Base-by-base conservation (phyloP, 1,284 basidiomycete species). In the Tremellales sp. region DNA sequence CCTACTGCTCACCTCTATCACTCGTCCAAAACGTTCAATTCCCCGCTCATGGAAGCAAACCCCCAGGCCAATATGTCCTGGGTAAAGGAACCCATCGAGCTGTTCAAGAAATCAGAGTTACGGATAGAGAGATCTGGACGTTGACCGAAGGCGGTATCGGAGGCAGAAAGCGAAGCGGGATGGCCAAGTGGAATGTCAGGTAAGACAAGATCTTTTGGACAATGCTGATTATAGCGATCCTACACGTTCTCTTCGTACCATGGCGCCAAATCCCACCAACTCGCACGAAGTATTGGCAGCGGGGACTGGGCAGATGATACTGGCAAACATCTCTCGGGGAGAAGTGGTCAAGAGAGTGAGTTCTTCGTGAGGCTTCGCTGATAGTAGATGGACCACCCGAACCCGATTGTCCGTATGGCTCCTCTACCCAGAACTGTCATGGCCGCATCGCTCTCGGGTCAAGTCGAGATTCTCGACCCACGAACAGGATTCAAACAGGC, bases 381-480 rank as follows among this genome's bases (percentile, higher is more conserved):
- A 41, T 32, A 6, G n/a, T 52, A 69, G 66, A 55, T 69, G 35
- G 68, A 70, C 16, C 51, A 57, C 8, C 45, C 60, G 2, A 59
- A 58, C 34, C 57, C 68, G 2, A 53, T 73, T 2, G 61, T 71
- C 16, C 66, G 70, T 31, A 60, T 75, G 18, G 59, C 63, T 1
- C 65, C 66, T 2, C 47, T 64, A 10, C 61, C 60, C 27, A 56
- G 66, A 16, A 58, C 61, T 1, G 61, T 97, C 26, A 70, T 92
- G 16, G 83, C 86, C 19, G 91, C 87, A 0, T 83, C 83, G 6
- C 78, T 84, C 6, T 91, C 95, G 66, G 94, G 94, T 1, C 82
- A 79, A 64, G 71, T 97, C 13, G 81, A 90, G 21, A 79, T 84
- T 3, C 86, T 95, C 63, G 94, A 98, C 66, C 78, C 90, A 78